These are phyloP conservation scores for Xylaria sp. DNA, from an alignment of 2,329 filamentous ascomycete species.

Conservation along the genomic window DNA sequence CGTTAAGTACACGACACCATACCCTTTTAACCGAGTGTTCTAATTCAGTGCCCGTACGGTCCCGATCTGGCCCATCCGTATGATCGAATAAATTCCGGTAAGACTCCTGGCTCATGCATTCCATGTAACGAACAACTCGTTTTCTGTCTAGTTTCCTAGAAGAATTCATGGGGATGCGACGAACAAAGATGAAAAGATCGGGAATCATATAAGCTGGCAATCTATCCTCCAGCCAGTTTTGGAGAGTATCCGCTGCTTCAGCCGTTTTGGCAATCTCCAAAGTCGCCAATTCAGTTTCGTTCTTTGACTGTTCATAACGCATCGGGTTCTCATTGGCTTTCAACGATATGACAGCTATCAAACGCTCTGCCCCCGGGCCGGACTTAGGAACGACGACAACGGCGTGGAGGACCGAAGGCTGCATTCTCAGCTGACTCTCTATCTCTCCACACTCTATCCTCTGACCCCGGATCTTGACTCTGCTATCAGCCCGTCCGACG, in stretches of 20 bases:
- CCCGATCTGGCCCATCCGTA: slow-evolving; percentile 4
- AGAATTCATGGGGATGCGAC: slow-evolving; percentile 18
- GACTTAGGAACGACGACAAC: slow-evolving; percentile 21
- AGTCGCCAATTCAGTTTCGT: neutral
- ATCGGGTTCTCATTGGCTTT: neutral
- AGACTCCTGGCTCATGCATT: slow-evolving; percentile 3
- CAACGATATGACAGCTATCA: slow-evolving; percentile 22
- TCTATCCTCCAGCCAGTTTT: slow-evolving; percentile 15
- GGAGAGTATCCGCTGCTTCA: neutral
- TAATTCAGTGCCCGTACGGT: slow-evolving; percentile 11
- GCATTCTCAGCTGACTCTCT: slow-evolving; percentile 16
- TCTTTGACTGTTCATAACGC: neutral
- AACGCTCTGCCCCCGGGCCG: slow-evolving; percentile 17
- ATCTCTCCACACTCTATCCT: slow-evolving; percentile 28
- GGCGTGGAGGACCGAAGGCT: slow-evolving; percentile 18
- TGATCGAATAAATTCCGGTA: slow-evolving; percentile 1
- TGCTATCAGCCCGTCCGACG: slow-evolving; percentile 25
- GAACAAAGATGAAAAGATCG: slow-evolving; percentile 15
- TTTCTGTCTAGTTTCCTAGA: slow-evolving; percentile 17
- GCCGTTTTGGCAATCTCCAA: neutral
- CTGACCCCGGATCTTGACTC: slow-evolving; percentile 25
- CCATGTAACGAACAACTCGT: slow-evolving; percentile 6
- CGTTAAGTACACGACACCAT: slow-evolving; percentile 26
- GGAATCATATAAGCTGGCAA: slow-evolving; percentile 24
- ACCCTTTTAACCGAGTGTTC: slow-evolving; percentile 11